Conservation (phyloP, 805 yeast species). For the Sugiyamaella chiloensis region DNA sequence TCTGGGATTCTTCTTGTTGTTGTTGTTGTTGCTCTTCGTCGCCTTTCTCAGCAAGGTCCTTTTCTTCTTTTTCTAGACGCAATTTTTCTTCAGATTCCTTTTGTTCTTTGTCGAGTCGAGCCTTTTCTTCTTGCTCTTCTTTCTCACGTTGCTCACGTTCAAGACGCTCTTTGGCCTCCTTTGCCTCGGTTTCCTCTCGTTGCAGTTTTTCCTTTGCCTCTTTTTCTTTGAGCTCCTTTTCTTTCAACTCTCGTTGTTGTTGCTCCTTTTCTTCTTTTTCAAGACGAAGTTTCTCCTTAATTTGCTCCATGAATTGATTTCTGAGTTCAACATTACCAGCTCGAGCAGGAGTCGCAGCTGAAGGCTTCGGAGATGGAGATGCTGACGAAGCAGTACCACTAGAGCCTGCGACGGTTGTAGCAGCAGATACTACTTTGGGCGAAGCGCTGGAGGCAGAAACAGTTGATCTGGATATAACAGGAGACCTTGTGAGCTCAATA, state of each 20-base stretch:
- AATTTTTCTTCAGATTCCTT: slow-evolving; percentile 7
- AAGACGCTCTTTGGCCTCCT: background rate
- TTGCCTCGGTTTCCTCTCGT: slow-evolving; percentile 6
- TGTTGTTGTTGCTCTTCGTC: slow-evolving; percentile 18
- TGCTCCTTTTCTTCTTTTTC: slow-evolving; percentile 17
- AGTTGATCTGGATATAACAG: slow-evolving; percentile 5
- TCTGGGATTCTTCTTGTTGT: slow-evolving; percentile 16
- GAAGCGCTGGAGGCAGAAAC: slow-evolving; percentile 4
- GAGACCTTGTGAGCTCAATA: slow-evolving; percentile 18
- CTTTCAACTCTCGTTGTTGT: slow-evolving; percentile 17
- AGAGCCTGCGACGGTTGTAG: slow-evolving; percentile 8
- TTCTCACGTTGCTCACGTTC: background rate
- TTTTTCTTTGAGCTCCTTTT: slow-evolving; percentile 10
- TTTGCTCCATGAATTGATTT: slow-evolving; percentile 21
- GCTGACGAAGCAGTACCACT: background rate
- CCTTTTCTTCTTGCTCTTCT: slow-evolving; percentile 3
- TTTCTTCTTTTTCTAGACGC: slow-evolving; percentile 19
- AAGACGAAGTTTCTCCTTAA: slow-evolving; percentile 14
- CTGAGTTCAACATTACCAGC: slow-evolving; percentile 13
- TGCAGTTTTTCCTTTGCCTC: slow-evolving; percentile 5
- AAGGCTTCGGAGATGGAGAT: slow-evolving; percentile 10
- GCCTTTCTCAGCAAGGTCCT: slow-evolving; percentile 22
- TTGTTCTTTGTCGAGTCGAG: slow-evolving; percentile 4
- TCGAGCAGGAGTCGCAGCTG: slow-evolving; percentile 9
- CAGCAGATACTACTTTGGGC: slow-evolving; percentile 5